Evolutionary conservation across 176 grass and related monocot genomes (phyloP).

Genomic region (Elaeis guineensis): DNA sequence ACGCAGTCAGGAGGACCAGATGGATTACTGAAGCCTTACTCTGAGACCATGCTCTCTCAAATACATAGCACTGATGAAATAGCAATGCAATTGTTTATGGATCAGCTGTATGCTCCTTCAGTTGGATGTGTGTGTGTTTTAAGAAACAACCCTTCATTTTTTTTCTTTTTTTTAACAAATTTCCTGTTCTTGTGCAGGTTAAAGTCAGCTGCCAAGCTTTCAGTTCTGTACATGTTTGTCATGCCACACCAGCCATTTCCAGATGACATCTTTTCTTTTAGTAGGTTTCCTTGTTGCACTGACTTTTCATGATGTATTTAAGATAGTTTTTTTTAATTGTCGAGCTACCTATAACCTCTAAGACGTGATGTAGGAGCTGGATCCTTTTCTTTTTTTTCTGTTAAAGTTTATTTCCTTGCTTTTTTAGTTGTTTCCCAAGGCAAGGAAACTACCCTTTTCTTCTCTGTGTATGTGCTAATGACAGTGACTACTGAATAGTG

Average conservation of each 20-base stretch:
- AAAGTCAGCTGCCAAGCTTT: slow-evolving; percentile 10
- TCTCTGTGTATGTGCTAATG: no score
- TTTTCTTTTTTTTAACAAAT: not conserved
- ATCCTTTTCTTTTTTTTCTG: no score
- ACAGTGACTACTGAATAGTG: no score
- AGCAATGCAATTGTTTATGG: slow-evolving; percentile 2
- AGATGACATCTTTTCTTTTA: slow-evolving; percentile 6
- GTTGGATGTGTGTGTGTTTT: not conserved
- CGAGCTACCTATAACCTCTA: no score
- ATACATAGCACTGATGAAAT: not conserved
- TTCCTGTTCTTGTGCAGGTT: not conserved
- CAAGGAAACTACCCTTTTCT: no score
- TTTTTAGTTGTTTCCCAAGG: no score
- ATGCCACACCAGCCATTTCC: slow-evolving; percentile 1
- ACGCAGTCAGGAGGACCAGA: not conserved
- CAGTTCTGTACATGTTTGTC: slow-evolving; percentile 8
- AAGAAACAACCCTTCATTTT: not conserved
- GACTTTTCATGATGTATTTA: no score
- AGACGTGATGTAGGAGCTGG: no score
- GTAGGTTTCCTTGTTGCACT: not conserved
- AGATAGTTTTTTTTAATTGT: no score
- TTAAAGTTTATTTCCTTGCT: no score
- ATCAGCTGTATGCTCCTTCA: slow-evolving; percentile 1
- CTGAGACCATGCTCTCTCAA: not conserved
- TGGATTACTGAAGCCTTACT: not conserved